Evolutionary conservation across 1,284 basidiomycete species (phyloP).

Genomic region (Marasmius oreades): DNA sequence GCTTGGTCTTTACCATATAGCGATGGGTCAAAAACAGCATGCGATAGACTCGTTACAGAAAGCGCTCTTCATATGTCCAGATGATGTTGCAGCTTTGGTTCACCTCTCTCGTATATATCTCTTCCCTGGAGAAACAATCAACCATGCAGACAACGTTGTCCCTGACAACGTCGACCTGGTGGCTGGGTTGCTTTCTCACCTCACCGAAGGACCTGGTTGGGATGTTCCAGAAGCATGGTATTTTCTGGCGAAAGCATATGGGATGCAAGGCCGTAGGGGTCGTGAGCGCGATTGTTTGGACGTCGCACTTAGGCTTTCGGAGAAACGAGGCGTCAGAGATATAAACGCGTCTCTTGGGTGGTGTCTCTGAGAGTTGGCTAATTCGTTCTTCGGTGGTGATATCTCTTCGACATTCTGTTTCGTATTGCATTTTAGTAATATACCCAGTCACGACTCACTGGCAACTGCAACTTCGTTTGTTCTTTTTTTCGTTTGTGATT

Average conservation of each 20-base stretch:
- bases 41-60: constrained; percentile 80
- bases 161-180: constrained; percentile 70
- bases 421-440: no score
- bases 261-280: constrained; percentile 66
- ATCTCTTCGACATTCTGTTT: no score
- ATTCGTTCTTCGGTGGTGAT: no score
- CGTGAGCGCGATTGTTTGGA: constrained; percentile 74
- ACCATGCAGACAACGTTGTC: constrained; percentile 19
- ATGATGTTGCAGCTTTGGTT: constrained; percentile 74
- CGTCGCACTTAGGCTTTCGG: constrained; percentile 71
- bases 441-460: no score
- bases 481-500: no score
- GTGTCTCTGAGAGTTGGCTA: constrained; percentile 62
- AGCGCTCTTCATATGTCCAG: constrained; percentile 74
- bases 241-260: constrained; percentile 77
- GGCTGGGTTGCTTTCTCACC: constrained; percentile 60
- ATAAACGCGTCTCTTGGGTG: constrained; percentile 63
- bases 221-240: constrained; percentile 93
- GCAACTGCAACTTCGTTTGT: no score
- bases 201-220: constrained; percentile 73
- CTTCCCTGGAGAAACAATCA: constrained; percentile 25
- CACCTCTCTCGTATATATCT: constrained; percentile 78
- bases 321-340: constrained; percentile 64
- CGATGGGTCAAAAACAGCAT: constrained; percentile 51
- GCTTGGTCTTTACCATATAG: constrained; percentile 75